These are phyloP conservation scores for Nannizzia gypsea DNA, from an alignment of 2,329 filamentous ascomycete genomes.

Conservation along the genomic window DNA sequence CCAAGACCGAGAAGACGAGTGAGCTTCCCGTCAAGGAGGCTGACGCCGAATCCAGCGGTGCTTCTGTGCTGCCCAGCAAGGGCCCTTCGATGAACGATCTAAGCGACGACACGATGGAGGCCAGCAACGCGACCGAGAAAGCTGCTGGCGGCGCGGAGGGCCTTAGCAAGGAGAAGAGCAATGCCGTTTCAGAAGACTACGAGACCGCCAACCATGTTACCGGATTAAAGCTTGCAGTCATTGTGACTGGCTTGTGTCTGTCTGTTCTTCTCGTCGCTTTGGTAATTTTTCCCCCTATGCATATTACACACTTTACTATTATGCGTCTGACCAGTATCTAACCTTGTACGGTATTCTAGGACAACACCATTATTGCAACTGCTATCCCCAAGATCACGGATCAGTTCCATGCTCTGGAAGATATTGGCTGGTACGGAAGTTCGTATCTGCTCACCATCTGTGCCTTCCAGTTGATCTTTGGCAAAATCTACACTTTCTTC, in stretches of 20 bases:
- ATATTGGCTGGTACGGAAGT: slow-evolving; percentile 40
- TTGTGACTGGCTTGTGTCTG: slow-evolving; percentile 12
- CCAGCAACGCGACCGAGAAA: neutral
- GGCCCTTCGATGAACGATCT: slow-evolving; percentile 2
- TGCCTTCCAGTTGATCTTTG: slow-evolving; percentile 33
- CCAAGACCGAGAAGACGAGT: neutral
- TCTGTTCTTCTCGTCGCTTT: slow-evolving; percentile 14
- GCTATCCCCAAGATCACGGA: slow-evolving; percentile 40
- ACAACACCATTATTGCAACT: slow-evolving; percentile 36
- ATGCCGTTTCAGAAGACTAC: slow-evolving; percentile 3
- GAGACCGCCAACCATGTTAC: slow-evolving; percentile 7
- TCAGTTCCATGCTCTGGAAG: slow-evolving; percentile 35
- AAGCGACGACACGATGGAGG: neutral
- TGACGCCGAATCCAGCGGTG: slow-evolving; percentile 1
- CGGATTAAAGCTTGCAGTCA: slow-evolving; percentile 11
- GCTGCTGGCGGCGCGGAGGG: neutral
- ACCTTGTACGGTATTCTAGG: slow-evolving; percentile 16
- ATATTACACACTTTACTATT: no score
- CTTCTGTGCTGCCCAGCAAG: slow-evolving; percentile 6
- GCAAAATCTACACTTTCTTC: slow-evolving; percentile 35
- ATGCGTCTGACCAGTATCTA: neutral
- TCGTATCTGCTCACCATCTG: slow-evolving; percentile 35
- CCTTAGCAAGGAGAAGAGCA: neutral
- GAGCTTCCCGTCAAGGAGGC: neutral
- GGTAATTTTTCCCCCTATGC: neutral